Base-by-base conservation (phyloP, 164 flowering plant species). In the Chloranthus sessilifolius region DNA sequence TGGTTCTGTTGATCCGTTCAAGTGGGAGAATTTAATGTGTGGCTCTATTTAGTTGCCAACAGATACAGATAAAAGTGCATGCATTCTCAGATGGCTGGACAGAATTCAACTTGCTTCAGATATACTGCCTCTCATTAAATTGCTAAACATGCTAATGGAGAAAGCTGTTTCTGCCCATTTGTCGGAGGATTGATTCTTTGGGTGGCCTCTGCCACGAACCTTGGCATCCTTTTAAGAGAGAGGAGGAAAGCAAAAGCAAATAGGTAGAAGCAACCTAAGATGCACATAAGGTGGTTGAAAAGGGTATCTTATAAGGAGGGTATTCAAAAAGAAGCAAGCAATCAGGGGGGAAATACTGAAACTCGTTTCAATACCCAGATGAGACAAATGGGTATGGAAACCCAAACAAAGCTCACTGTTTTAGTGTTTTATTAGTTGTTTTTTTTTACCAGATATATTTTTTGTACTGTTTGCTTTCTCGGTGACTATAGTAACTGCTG, bases 21-120 rank as follows among this genome's bases (percentile, higher is more conserved):
- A 60, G 52, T 84, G 90, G 96, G 94, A 82, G 53, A 70, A 68
- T 60, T 47, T 88, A 64, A 57, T 42, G 38, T 82, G 29, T 55
- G 96, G 94, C 24, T 33, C 75, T 2, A 57, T 14, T 7, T 51
- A 51, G 33, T 38, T 10, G 23, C n/a, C n/a, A n/a, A n/a, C n/a
- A n/a, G n/a, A n/a, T n/a, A n/a, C n/a, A n/a, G n/a, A n/a, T n/a
- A n/a, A n/a, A n/a, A n/a, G n/a, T n/a, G n/a, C n/a, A n/a, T n/a
- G n/a, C n/a, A n/a, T n/a, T n/a, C n/a, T n/a, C n/a, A n/a, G n/a
- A n/a, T n/a, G n/a, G n/a, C n/a, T n/a, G n/a, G n/a, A n/a, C n/a
- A n/a, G n/a, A n/a, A 27, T 10, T 23, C 28, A 22, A 8, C 23
- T 23, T 42, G 25, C 25, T 12, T 42, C 46, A 9, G 46, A 10